Evolutionary conservation across 345 rosid genomes (phyloP), one percentile per base, ranked within the genome.

Genomic region (Euphorbia tirucalli): DNA sequence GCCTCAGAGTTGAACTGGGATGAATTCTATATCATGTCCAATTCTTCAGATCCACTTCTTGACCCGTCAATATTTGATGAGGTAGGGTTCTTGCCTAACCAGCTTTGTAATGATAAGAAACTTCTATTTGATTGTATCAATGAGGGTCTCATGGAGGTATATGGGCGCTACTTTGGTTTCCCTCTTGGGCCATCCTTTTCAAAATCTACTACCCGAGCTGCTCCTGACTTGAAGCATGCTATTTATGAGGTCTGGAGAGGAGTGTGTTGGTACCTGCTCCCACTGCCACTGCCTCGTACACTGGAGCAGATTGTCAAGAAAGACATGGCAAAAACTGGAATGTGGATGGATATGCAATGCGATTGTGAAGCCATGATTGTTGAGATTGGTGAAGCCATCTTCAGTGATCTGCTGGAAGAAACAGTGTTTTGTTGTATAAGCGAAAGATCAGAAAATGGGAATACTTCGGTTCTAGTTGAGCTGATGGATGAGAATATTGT

Each of bases 61-160:
- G 86, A 90, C 61, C 86, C 79, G 39, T 86, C 90, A 46, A 63
- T 89, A 72, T 67, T 76, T 65, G 78, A 81, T 30, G 89, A 86
- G 69, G 73, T 84, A 43, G 83, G 85, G 65, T 87, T 88, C 85
- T 85, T 71, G 43, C 74, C 88, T 16, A 85, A 78, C 84, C 78
- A 78, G 49, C 79, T 85, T 71, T 87, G 90, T 74, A 55, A 7
- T n/a, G 85, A 82, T 37, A 76, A 81, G 68, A 78, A 82, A 65
- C 88, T 90, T 58, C 85, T 92, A 61, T 89, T 88, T 30, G 90
- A 92, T 78, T 87, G 90, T 70, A 85, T 88, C 66, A 88, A 89
- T 10, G 99, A 95, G 77, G 91, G 83, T 81, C 90, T 95, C 54
- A 54, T 78, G 80, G 93, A 89, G 80, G 70, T 89, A 49, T 87